These are phyloP conservation scores for Colletotrichum abscissum DNA, from an alignment of 2,329 filamentous ascomycete species.

Conservation along the genomic window DNA sequence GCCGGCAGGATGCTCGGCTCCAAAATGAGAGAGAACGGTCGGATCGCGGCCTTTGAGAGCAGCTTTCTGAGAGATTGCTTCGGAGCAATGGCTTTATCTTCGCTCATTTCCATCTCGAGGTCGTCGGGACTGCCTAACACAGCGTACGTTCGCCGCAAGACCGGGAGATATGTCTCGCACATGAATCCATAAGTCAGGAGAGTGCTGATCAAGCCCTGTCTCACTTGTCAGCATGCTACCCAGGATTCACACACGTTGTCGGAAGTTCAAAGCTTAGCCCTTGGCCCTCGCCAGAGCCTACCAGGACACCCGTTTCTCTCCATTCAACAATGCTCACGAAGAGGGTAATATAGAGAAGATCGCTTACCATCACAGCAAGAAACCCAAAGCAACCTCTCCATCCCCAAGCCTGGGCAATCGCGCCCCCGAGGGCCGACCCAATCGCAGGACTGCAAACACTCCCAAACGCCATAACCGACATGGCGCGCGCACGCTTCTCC, in stretches of 20 bases:
- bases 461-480: conserved; percentile 22
- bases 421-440: conserved; percentile 11
- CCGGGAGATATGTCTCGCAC: conserved; percentile 24
- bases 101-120: not conserved
- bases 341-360: too few relatives aligned
- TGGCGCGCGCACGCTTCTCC: conserved; percentile 9
- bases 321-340: not conserved
- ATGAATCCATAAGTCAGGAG: conserved; percentile 13
- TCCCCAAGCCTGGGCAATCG: conserved; percentile 8
- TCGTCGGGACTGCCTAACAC: not conserved
- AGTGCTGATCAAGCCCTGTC: conserved; percentile 13
- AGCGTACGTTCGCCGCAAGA: conserved; percentile 6
- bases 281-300: too few relatives aligned
- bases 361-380: conserved; percentile 15
- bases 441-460: conserved; percentile 23
- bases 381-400: conserved; percentile 24
- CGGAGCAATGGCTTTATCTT: not conserved
- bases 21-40: not conserved
- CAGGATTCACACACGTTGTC: too few relatives aligned
- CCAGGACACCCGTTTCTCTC: too few relatives aligned
- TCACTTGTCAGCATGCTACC: conserved; percentile 1
- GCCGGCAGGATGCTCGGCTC: conserved; percentile 14
- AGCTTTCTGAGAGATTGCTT: not conserved
- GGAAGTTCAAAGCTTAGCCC: too few relatives aligned
- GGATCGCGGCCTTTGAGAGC: conserved; percentile 14